Percentiles rank a stretch among this genome's conserved stretches.
phyloP scores from a whole-genome alignment of 164 flowering plant species.

The Cinnamomum chago region DNA sequence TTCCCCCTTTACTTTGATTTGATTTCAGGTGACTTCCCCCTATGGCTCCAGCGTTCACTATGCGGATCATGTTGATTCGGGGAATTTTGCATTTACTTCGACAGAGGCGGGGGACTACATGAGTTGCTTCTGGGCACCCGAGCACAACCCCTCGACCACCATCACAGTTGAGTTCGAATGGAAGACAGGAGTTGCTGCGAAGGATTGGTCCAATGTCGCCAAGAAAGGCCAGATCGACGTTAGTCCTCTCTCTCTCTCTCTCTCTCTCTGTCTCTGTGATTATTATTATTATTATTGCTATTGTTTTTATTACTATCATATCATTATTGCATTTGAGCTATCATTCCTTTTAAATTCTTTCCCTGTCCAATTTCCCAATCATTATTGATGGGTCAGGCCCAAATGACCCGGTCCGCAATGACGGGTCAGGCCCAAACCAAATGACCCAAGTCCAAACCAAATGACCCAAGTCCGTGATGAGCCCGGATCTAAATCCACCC shows the following conservation, averaged over 20 bases:
- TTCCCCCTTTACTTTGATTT: background rate
- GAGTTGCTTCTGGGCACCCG: conserved; percentile 56
- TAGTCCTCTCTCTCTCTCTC: background rate
- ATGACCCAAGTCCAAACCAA: too few species aligned
- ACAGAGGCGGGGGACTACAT: conserved; percentile 65
- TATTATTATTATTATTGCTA: background rate
- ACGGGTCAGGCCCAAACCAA: too few species aligned
- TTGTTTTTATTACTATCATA: background rate
- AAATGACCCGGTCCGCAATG: too few species aligned
- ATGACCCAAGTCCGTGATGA: too few species aligned
- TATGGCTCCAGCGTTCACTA: conserved; percentile 51
- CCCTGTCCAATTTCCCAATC: too few species aligned
- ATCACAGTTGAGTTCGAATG: conserved; percentile 67
- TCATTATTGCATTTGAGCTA: background rate
- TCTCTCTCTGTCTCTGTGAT: background rate
- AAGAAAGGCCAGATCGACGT: conserved; percentile 75
- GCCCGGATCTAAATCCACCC: too few species aligned
- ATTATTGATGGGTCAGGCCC: too few species aligned
- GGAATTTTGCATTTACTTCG: conserved; percentile 70
- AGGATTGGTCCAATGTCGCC: conserved; percentile 76
- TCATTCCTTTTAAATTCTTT: too few species aligned
- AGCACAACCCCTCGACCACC: conserved; percentile 35
- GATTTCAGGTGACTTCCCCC: conserved; percentile 61
- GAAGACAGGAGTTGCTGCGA: conserved; percentile 73
- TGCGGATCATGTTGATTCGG: conserved; percentile 48